Conservation (phyloP, 164 flowering plant species). For the Cinnamomum micranthum region DNA sequence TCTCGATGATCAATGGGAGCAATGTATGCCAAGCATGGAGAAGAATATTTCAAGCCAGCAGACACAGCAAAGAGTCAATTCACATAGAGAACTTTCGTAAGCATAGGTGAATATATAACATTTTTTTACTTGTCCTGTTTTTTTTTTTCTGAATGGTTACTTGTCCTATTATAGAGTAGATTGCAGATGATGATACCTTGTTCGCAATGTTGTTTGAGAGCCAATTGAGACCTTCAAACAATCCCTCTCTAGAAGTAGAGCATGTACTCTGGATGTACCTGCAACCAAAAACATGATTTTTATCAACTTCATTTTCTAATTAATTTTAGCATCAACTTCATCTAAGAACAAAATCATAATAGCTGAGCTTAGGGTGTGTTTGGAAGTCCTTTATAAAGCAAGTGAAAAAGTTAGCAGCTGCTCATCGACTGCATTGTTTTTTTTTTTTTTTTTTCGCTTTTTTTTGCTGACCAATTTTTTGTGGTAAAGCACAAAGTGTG, state of each 20-base stretch:
- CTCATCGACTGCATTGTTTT: no score
- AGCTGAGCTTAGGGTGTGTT: no score
- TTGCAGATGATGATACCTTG: slow-evolving; percentile 27
- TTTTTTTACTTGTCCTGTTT: neutral
- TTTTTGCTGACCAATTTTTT: no score
- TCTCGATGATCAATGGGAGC: neutral
- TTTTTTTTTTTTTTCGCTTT: no score
- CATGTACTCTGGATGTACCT: slow-evolving; percentile 76
- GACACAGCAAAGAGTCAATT: neutral
- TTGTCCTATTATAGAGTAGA: neutral
- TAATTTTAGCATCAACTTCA: no score
- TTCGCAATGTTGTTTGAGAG: slow-evolving; percentile 65
- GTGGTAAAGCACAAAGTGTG: no score
- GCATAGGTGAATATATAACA: neutral
- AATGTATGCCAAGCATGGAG: neutral
- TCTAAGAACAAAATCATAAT: no score
- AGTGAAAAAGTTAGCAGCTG: no score
- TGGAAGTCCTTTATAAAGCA: no score
- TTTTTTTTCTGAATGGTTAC: neutral
- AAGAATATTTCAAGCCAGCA: neutral
- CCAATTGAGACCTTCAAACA: slow-evolving; percentile 69
- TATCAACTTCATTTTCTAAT: no score
- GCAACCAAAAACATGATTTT: neutral
- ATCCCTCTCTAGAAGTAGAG: slow-evolving; percentile 74
- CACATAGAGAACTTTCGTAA: neutral